phyloP scores from a whole-genome alignment of 2,329 filamentous ascomycete species.

The Emmonsia crescens region DNA sequence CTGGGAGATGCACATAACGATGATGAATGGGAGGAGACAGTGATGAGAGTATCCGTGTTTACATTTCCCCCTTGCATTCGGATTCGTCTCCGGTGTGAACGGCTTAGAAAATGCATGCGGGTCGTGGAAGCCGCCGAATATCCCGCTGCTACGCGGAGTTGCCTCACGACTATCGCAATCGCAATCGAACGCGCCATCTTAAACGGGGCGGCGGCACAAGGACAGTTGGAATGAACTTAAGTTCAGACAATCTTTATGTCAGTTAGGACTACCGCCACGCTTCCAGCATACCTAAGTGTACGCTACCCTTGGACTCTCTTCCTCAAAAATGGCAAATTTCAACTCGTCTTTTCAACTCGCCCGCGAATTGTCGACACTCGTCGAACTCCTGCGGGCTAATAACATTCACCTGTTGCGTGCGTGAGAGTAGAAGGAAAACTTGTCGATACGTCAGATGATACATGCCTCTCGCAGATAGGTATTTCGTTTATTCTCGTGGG shows the following conservation, averaged over 20 bases:
- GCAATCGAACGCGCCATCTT: background rate
- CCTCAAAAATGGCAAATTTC: background rate
- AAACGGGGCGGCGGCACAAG: background rate
- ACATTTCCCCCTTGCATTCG: background rate
- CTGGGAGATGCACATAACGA: background rate
- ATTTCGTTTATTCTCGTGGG: background rate
- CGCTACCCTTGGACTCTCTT: background rate
- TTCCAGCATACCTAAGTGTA: background rate
- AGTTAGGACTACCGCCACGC: background rate
- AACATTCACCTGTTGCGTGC: background rate
- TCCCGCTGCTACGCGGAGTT: background rate
- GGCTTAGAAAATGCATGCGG: background rate
- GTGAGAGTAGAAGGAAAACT: background rate
- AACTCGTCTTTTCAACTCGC: background rate
- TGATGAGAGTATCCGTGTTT: background rate
- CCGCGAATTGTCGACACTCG: background rate
- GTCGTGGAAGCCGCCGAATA: background rate
- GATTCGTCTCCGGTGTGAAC: background rate
- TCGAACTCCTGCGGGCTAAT: background rate
- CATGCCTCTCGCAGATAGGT: background rate
- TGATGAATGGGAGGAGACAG: background rate
- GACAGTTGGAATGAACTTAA: background rate
- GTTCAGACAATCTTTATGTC: too few relatives aligned
- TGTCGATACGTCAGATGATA: background rate
- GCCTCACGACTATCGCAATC: background rate